Conservation (phyloP, 2,329 filamentous ascomycete genomes). For the Coleophoma crateriformis region DNA sequence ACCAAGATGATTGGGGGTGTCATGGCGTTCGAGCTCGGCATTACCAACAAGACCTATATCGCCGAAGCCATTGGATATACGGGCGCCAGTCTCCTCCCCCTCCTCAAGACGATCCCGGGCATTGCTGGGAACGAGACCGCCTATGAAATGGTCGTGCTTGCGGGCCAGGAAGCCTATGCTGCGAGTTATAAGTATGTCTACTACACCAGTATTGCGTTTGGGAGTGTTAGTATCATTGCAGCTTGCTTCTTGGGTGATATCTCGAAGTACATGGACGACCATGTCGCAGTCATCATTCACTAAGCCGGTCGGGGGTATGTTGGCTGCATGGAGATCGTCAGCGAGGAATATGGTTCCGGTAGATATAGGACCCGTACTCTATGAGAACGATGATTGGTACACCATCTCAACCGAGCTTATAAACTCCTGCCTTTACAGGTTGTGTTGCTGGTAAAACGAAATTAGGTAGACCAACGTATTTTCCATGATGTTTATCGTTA, state of each 20-base stretch:
- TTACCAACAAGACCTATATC: constrained; percentile 34
- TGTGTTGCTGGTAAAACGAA: no score
- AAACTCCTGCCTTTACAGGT: no score
- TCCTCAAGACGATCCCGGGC: constrained; percentile 21
- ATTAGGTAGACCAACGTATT: no score
- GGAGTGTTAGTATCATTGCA: constrained; percentile 44
- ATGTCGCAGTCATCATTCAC: constrained; percentile 36
- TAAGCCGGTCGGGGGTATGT: background rate
- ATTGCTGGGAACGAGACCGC: constrained; percentile 42
- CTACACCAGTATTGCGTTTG: constrained; percentile 53
- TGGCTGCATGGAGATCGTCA: no score
- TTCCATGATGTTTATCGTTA: no score
- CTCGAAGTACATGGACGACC: constrained; percentile 45
- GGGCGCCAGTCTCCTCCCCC: constrained; percentile 29
- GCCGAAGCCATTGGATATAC: constrained; percentile 36
- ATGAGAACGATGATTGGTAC: background rate
- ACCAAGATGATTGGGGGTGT: constrained; percentile 12
- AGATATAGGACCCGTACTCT: background rate
- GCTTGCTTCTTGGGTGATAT: constrained; percentile 53
- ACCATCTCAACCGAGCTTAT: background rate
- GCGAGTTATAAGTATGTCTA: constrained; percentile 54
- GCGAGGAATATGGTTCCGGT: no score
- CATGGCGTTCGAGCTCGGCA: constrained; percentile 31
- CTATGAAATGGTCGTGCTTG: constrained; percentile 43
- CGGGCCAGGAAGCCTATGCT: constrained; percentile 37